phyloP scores from a whole-genome alignment of 208 protist species.

The Tritrichomonas musculus region DNA sequence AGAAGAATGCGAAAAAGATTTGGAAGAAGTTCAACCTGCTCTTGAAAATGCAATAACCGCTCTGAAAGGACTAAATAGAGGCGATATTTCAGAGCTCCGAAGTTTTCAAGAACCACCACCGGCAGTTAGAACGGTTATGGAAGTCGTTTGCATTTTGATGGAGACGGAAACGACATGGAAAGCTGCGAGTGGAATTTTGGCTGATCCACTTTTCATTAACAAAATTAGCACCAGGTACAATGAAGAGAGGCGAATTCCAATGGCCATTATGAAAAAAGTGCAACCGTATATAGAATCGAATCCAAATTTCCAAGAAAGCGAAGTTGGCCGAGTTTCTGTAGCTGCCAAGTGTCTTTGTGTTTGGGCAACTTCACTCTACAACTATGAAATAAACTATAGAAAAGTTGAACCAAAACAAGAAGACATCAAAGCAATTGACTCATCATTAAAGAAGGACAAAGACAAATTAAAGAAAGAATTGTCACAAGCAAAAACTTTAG shows the following conservation, averaged over 20 bases:
- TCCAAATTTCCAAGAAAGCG: slow-evolving; percentile 78
- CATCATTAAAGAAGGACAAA: slow-evolving; percentile 71
- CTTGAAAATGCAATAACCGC: slow-evolving; percentile 73
- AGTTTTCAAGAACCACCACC: slow-evolving; percentile 78
- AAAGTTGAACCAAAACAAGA: slow-evolving; percentile 79
- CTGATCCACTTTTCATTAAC: slow-evolving; percentile 74
- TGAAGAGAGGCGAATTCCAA: slow-evolving; percentile 54
- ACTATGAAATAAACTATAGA: slow-evolving; percentile 64
- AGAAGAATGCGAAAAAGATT: slow-evolving; percentile 73
- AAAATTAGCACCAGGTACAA: slow-evolving; percentile 77
- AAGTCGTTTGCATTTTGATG: slow-evolving; percentile 87
- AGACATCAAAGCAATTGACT: slow-evolving; percentile 69
- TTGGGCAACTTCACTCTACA: slow-evolving; percentile 78
- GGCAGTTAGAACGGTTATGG: slow-evolving; percentile 82
- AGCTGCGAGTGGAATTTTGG: slow-evolving; percentile 71
- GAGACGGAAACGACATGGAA: slow-evolving; percentile 61
- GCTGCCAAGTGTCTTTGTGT: slow-evolving; percentile 83
- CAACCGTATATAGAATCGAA: slow-evolving; percentile 46
- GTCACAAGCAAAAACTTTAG: slow-evolving; percentile 67
- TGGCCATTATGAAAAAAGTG: not conserved
- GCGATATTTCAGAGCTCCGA: slow-evolving; percentile 83
- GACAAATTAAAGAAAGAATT: slow-evolving; percentile 71
- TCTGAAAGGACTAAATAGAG: slow-evolving; percentile 73
- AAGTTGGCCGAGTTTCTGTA: slow-evolving; percentile 73
- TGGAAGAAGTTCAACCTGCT: slow-evolving; percentile 80